Base-by-base conservation (phyloP, 1,284 basidiomycete species). In the Cystobasidium sp. region DNA sequence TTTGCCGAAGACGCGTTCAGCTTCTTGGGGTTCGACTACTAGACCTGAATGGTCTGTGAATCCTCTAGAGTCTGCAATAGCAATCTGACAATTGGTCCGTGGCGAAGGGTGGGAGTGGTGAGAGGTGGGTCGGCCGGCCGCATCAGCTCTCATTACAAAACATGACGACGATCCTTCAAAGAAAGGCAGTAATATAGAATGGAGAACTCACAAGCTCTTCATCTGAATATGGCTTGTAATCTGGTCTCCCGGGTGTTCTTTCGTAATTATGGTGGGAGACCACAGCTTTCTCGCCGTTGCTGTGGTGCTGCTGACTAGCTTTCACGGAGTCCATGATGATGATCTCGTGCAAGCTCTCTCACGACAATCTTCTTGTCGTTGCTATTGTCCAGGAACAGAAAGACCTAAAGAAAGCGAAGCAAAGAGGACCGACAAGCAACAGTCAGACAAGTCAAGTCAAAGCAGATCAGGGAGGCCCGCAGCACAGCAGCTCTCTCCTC, bases 1-100 rank as follows among this genome's bases (percentile, higher is more conserved):
- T 31, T 85, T 84, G 1, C 88, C 88, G 65, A 86, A 86, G 74
- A 86, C 86, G 18, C 75, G 43, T 24, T 62, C 39, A 8, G 78
- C 78, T 68, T 78, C 78, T 16, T 62, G 73, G 0, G 76, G 76
- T 43, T 78, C 77, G 41, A 78, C 75, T 20, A 79, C 77, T 4
- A 79, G 74, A 4, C 78, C 76, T 6, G 77, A 75, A 47, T 76
- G 75, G 6, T 76, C 69, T 7, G 14, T 39, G 20, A 61, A 70
- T 22, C 58, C 58, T 47, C 58, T 56, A 43, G 31, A 46, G 43
- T 59, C 68, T 41, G 68, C 68, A 37, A 70, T 70, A 7, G 64
- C 64, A 14, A 52, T 66, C 64, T 66, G 51, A 43, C 9, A 1
- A 41, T 43, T 20, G 41, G 9, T 31, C 43, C 14, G 44, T 24